Conservation (phyloP, 371 early-diverging fungal genomes). For the Capniomyces stellatus region DNA sequence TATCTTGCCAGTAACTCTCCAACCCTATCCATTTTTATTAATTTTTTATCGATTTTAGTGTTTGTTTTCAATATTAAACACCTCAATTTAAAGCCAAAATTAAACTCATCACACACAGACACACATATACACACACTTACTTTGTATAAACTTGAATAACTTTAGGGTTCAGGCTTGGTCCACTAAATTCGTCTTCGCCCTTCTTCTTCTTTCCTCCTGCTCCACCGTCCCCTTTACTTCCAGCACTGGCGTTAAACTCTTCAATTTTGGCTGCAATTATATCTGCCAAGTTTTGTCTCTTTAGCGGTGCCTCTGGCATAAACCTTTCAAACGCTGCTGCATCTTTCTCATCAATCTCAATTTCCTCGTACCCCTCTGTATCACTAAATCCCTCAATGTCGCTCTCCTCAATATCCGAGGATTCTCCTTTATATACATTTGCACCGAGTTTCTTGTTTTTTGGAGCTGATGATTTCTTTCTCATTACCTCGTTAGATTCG, state of each 20-base stretch:
- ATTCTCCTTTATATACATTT: not conserved
- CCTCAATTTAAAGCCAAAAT: too few species aligned
- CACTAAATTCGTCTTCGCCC: not conserved
- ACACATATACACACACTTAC: slow-evolving; percentile 20
- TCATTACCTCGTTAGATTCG: not conserved
- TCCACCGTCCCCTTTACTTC: not conserved
- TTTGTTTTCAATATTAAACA: too few species aligned
- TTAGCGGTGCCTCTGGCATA: slow-evolving; percentile 59
- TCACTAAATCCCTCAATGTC: slow-evolving; percentile 5
- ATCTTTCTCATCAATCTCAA: slow-evolving; percentile 53
- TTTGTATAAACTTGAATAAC: slow-evolving; percentile 89
- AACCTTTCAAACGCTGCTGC: slow-evolving; percentile 68
- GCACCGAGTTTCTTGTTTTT: not conserved
- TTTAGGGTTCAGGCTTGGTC: slow-evolving; percentile 57
- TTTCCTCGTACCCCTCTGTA: slow-evolving; percentile 27
- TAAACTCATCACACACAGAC: too few species aligned
- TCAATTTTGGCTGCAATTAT: slow-evolving; percentile 86
- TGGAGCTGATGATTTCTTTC: not conserved
- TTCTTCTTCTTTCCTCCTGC: not conserved
- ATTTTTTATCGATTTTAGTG: too few species aligned
- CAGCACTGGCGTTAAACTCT: slow-evolving; percentile 31
- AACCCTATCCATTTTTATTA: slow-evolving; percentile 31
- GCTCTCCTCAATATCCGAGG: slow-evolving; percentile 13
- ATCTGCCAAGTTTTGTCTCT: slow-evolving; percentile 77
- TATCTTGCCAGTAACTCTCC: slow-evolving; percentile 79